Conservation (phyloP, 352 stramenopile genomes). For the Phytopythium aichiense region DNA sequence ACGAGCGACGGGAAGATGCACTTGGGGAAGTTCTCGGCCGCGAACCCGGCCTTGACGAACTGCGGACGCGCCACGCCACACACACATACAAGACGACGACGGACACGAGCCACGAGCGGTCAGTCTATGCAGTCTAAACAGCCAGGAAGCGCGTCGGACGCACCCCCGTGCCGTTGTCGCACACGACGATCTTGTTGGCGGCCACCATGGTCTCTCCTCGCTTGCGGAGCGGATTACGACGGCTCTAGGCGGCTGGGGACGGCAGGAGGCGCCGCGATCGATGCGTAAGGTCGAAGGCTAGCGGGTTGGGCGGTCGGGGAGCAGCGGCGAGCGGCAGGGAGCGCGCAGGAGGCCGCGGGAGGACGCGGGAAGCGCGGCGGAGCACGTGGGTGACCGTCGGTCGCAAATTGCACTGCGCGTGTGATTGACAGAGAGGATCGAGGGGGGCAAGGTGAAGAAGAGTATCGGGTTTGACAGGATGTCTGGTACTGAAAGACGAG, state of each 20-base stretch:
- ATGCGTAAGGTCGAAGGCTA: too few species aligned
- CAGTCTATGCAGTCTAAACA: neutral
- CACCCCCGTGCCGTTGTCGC: constrained; percentile 86
- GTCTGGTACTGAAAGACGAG: neutral
- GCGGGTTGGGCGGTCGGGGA: too few species aligned
- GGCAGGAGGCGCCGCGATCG: neutral
- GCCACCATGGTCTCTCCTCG: constrained; percentile 54
- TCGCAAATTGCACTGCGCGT: neutral
- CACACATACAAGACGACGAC: neutral
- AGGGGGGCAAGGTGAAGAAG: constrained; percentile 1
- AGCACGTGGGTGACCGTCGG: neutral
- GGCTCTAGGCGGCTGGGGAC: neutral
- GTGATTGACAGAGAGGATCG: neutral
- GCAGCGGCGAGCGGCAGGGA: neutral
- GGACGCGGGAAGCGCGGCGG: neutral
- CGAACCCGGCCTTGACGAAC: constrained; percentile 93
- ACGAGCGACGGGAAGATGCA: constrained; percentile 95
- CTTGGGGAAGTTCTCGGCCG: constrained; percentile 93
- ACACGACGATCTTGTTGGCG: constrained; percentile 87
- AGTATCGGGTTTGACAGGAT: neutral
- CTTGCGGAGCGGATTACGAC: neutral
- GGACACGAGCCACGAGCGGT: too few species aligned
- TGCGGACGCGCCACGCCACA: too few species aligned
- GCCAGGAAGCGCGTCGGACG: constrained; percentile 10
- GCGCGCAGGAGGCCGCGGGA: neutral